Percentiles rank a stretch among this genome's conserved stretches.
These are phyloP conservation scores for Alopecurus myosuroides DNA, from an alignment of 176 grass and related monocot species.

Conservation along the genomic window DNA sequence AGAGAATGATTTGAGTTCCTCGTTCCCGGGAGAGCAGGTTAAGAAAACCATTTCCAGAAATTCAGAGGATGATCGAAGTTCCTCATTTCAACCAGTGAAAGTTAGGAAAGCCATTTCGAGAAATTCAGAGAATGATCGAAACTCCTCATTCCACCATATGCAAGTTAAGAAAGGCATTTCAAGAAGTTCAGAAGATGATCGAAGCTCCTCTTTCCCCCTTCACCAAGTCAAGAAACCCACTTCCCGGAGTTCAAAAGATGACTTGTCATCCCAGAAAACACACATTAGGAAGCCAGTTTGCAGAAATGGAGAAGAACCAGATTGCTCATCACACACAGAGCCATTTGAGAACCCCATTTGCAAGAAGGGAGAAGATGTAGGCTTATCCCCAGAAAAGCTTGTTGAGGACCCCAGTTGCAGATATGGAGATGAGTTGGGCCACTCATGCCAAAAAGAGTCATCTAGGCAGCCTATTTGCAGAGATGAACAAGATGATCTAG, in stretches of 20 bases:
- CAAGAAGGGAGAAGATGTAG: conserved; percentile 26
- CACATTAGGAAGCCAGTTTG: conserved; percentile 26
- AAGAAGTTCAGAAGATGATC: conserved; percentile 31
- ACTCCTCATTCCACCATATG: conserved; percentile 25
- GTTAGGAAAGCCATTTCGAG: conserved; percentile 25
- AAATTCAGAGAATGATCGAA: conserved; percentile 33
- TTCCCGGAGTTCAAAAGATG: conserved; percentile 22
- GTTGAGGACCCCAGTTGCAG: conserved; percentile 19
- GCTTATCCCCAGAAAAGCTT: conserved; percentile 8
- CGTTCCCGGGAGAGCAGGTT: conserved; percentile 31
- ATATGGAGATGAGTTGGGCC: conserved; percentile 18
- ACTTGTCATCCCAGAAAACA: conserved; percentile 16
- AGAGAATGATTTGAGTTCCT: conserved; percentile 26
- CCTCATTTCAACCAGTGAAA: conserved; percentile 31
- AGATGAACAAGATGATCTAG: conserved; percentile 42
- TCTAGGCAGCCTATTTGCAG: conserved; percentile 20
- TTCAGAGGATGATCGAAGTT: conserved; percentile 38
- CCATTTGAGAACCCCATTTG: neutral
- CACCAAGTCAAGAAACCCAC: conserved; percentile 33
- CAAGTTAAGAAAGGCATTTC: conserved; percentile 15
- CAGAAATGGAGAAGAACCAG: conserved; percentile 25
- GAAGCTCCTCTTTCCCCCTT: conserved; percentile 15
- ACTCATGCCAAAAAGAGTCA: conserved; percentile 10
- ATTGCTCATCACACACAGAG: conserved; percentile 20
- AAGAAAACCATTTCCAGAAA: conserved; percentile 40